A percentile compares a stretch with the other conserved stretches of the same genome.
These are phyloP conservation scores for Mrakia frigida DNA, from an alignment of 768 basidiomycete genomes.

Conservation along the genomic window DNA sequence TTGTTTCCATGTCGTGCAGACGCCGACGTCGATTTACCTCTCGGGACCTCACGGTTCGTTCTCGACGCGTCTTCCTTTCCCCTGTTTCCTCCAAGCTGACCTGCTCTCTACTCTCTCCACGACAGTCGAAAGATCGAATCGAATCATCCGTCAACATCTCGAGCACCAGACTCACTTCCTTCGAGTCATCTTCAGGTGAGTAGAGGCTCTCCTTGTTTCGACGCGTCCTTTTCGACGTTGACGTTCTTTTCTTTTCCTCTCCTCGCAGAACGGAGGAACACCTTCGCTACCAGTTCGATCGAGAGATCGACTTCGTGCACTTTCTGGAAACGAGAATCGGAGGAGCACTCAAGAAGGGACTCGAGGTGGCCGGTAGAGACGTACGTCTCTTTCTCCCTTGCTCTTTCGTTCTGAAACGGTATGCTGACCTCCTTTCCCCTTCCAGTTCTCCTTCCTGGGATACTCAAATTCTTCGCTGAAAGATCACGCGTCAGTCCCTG, in stretches of 20 bases:
- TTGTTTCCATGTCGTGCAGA: constrained; percentile 1
- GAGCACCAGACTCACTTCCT: constrained; percentile 7
- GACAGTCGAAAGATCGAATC: neutral
- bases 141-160: neutral
- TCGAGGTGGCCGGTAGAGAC: neutral
- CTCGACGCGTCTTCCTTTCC: too few relatives aligned
- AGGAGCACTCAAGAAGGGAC: neutral
- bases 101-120: neutral
- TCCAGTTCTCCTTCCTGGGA: neutral
- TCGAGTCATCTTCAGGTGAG: constrained; percentile 1
- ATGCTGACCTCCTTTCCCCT: too few relatives aligned
- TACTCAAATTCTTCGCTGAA: neutral
- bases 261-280: neutral
- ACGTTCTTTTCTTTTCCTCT: neutral
- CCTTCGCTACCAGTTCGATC: constrained; percentile 1
- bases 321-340: neutral
- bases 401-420: too few relatives aligned
- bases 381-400: too few relatives aligned
- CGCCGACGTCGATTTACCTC: neutral
- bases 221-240: neutral
- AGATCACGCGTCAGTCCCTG: neutral
- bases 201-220: neutral
- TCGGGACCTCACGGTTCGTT: neutral
- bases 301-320: neutral
- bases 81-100: neutral